Evolutionary conservation across 2,329 filamentous ascomycete genomes (phyloP).

Genomic region (Diplocarpon mali): DNA sequence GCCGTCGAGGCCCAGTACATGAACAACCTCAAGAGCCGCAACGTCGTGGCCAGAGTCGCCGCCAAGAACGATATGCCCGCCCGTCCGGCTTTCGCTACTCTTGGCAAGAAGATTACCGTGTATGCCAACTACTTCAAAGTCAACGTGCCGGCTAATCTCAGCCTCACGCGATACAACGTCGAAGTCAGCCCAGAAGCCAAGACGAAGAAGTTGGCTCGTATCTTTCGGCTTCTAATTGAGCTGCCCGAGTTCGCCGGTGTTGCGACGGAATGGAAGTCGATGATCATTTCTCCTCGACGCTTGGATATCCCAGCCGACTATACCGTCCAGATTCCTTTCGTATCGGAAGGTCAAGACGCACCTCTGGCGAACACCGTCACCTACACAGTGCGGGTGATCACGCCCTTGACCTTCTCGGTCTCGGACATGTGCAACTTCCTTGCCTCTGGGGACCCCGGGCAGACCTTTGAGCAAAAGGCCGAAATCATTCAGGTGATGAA

Average conservation of each 20-base stretch:
- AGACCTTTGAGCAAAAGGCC: constrained; percentile 28
- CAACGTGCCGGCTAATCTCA: constrained; percentile 13
- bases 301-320: constrained; percentile 14
- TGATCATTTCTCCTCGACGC: constrained; percentile 18
- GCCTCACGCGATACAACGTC: constrained; percentile 23
- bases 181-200: constrained; percentile 13
- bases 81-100: constrained; percentile 24
- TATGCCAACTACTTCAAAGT: constrained; percentile 27
- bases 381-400: constrained; percentile 17
- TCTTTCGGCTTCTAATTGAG: constrained; percentile 25
- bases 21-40: constrained; percentile 12
- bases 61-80: constrained; percentile 14
- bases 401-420: constrained; percentile 15
- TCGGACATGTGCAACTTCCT: constrained; percentile 16
- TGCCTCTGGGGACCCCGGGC: constrained; percentile 8
- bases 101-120: constrained; percentile 19
- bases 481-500: constrained; percentile 48
- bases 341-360: constrained; percentile 22
- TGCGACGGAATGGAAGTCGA: constrained; percentile 23
- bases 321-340: constrained; percentile 16
- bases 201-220: constrained; percentile 20
- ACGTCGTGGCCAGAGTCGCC: constrained; percentile 13
- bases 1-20: constrained; percentile 26
- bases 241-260: constrained; percentile 20
- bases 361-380: constrained; percentile 10